Conservation (phyloP, 2,329 filamentous ascomycete genomes). For the Penicillium olsonii region DNA sequence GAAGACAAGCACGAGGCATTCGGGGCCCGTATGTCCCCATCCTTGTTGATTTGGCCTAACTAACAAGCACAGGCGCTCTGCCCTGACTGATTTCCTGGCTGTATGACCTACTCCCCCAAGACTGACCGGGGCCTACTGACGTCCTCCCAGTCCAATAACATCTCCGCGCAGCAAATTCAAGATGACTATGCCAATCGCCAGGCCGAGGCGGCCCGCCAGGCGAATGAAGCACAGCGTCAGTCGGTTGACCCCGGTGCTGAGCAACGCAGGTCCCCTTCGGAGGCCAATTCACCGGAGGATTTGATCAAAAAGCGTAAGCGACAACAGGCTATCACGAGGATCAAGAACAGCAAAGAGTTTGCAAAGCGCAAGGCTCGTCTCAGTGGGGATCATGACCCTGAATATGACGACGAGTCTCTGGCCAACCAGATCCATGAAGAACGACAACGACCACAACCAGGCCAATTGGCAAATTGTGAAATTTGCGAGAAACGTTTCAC, state of each 20-base stretch:
- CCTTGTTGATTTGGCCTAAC: conserved; percentile 1
- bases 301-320: conserved; percentile 59
- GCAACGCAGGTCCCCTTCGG: conserved; percentile 35
- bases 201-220: conserved; percentile 49
- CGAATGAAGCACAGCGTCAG: conserved; percentile 29
- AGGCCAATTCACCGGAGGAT: conserved; percentile 30
- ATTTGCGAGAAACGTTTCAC: conserved; percentile 85
- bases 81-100: conserved; percentile 68
- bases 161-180: conserved; percentile 64
- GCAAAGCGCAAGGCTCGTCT: conserved; percentile 45
- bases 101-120: too few relatives aligned
- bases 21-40: conserved; percentile 48
- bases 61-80: conserved; percentile 55
- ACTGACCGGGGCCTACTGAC: not conserved
- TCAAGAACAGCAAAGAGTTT: conserved; percentile 55
- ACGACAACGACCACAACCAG: conserved; percentile 64
- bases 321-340: conserved; percentile 50
- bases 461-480: conserved; percentile 87
- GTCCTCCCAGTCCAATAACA: conserved; percentile 59
- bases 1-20: conserved; percentile 35
- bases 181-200: conserved; percentile 59
- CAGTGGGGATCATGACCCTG: conserved; percentile 45
- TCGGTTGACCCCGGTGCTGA: conserved; percentile 37
- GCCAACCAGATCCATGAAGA: conserved; percentile 57
- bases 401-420: conserved; percentile 49